Evolutionary conservation across 2,329 filamentous ascomycete genomes (phyloP).

Genomic region (Lachnellula cervina): DNA sequence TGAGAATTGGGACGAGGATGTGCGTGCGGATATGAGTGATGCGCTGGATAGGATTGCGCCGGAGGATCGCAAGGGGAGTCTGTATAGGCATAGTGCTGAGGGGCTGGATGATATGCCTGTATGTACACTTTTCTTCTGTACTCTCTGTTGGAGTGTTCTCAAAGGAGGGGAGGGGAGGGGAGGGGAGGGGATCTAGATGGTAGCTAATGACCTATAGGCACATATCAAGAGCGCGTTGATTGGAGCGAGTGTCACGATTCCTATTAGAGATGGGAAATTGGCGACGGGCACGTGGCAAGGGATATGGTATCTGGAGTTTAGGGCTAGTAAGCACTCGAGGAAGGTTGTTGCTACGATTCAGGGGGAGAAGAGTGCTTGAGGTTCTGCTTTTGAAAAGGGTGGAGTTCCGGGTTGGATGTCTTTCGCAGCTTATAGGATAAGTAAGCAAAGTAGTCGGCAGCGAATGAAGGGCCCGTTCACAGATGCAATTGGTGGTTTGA

Average conservation of each 20-base stretch:
- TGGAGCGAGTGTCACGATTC: constrained; percentile 84
- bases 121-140: constrained; percentile 27
- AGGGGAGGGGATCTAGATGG: neutral
- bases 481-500: too few species aligned
- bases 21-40: constrained; percentile 86
- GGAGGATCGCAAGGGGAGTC: constrained; percentile 66
- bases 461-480: too few species aligned
- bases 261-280: constrained; percentile 80
- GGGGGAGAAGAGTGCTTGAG: constrained; percentile 58
- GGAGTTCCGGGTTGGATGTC: neutral
- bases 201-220: constrained; percentile 46
- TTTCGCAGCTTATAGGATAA: too few species aligned
- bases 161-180: neutral
- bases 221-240: constrained; percentile 91
- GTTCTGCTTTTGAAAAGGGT: neutral
- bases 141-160: neutral
- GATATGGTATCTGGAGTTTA: constrained; percentile 93
- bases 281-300: constrained; percentile 73
- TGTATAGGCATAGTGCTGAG: constrained; percentile 86
- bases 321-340: constrained; percentile 68
- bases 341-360: constrained; percentile 91
- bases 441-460: too few species aligned
- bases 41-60: constrained; percentile 87
- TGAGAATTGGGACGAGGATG: constrained; percentile 83
- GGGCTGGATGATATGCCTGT: constrained; percentile 93